Evolutionary conservation across 176 grass and related monocot species (phyloP).

Genomic region (Alloteropsis semialata): DNA sequence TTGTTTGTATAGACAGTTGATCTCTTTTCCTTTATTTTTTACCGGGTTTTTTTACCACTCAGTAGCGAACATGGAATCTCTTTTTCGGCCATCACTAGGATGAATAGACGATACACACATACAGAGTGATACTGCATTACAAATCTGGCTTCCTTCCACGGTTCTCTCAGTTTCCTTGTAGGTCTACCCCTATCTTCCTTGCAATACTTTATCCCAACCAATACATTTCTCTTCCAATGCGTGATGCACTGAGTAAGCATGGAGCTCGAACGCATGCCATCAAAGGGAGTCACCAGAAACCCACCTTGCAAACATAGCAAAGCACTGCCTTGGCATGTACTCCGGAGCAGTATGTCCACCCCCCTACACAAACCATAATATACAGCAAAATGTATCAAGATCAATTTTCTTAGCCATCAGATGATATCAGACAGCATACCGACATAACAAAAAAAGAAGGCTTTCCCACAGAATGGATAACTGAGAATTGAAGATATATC

Average conservation of each 20-base stretch:
- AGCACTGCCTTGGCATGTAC: conserved; percentile 58
- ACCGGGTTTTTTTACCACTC: too few relatives aligned
- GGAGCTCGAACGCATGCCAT: background rate
- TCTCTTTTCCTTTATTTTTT: too few relatives aligned
- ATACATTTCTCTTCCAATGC: background rate
- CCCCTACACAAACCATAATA: conserved; percentile 23
- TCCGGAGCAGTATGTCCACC: conserved; percentile 59
- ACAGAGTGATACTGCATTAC: background rate
- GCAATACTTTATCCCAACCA: background rate
- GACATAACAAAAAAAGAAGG: background rate
- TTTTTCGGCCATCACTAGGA: too few relatives aligned
- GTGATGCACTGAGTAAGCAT: background rate
- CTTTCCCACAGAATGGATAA: background rate
- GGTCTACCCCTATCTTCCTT: background rate
- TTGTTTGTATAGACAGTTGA: too few relatives aligned
- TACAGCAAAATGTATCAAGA: background rate
- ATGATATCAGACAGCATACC: background rate
- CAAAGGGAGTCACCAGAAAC: conserved; percentile 37
- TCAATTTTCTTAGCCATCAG: background rate
- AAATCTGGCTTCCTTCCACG: background rate
- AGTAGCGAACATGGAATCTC: too few relatives aligned
- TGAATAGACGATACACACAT: too few relatives aligned
- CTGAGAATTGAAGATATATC: background rate
- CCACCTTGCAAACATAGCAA: conserved; percentile 51
- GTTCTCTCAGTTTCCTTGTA: too few relatives aligned